phyloP scores from a whole-genome alignment of 2,329 filamentous ascomycete genomes.

The Karstenula rhodostoma region DNA sequence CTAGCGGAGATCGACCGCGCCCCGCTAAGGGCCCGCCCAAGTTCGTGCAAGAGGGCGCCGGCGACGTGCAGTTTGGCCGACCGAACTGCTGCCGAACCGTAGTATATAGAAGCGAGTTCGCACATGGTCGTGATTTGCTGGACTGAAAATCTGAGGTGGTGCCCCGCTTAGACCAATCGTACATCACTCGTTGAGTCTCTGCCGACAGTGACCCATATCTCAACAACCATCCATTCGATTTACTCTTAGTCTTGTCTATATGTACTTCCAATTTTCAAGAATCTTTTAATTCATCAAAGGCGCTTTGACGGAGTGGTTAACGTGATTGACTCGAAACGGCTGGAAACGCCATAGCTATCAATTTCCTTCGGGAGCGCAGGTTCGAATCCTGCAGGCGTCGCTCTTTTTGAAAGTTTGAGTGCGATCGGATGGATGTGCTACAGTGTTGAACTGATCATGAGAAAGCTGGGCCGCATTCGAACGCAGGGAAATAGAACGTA shows the following conservation, averaged over 20 bases:
- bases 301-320: slow-evolving; percentile 24
- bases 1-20: slow-evolving; percentile 33
- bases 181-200: background rate
- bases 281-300: background rate
- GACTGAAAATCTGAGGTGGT: background rate
- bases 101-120: background rate
- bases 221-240: too few relatives aligned
- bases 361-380: slow-evolving; percentile 12
- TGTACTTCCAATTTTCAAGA: too few relatives aligned
- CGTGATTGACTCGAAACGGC: slow-evolving; percentile 5
- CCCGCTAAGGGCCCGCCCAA: slow-evolving; percentile 9
- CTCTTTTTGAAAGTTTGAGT: background rate
- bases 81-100: slow-evolving; percentile 14
- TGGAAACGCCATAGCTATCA: background rate
- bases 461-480: too few relatives aligned
- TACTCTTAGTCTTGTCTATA: too few relatives aligned
- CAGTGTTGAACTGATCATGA: too few relatives aligned
- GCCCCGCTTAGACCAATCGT: background rate
- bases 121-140: background rate
- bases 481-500: too few relatives aligned
- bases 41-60: slow-evolving; percentile 3
- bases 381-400: slow-evolving; percentile 12
- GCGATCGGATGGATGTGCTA: too few relatives aligned
- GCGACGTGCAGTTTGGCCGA: slow-evolving; percentile 13
- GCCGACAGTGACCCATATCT: background rate